These are phyloP conservation scores for Termitomyces sp. DNA, from an alignment of 768 basidiomycete species.

Conservation along the genomic window DNA sequence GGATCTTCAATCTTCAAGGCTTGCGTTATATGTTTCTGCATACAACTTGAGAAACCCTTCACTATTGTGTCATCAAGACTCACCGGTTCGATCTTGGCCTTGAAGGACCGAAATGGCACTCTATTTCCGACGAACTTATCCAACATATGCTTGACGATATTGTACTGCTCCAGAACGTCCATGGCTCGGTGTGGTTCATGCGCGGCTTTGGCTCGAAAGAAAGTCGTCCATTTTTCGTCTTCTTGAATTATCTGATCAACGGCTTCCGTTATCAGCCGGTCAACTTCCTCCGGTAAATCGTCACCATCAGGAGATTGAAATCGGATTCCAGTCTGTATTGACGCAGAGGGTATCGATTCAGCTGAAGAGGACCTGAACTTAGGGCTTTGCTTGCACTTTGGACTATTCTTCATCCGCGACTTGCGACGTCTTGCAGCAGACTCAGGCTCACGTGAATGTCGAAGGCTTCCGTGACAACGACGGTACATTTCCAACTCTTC, in stretches of 20 bases:
- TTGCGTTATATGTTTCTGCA: slow-evolving; percentile 46
- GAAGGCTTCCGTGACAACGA: background rate
- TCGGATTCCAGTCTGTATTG: background rate
- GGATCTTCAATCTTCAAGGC: slow-evolving; percentile 40
- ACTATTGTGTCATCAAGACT: background rate
- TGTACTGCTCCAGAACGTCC: slow-evolving; percentile 43
- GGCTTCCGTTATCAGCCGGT: slow-evolving; percentile 35
- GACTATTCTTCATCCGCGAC: background rate
- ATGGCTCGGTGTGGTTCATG: slow-evolving; percentile 28
- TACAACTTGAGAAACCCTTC: background rate
- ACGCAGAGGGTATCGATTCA: background rate
- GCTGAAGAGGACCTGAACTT: background rate
- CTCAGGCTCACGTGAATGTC: background rate
- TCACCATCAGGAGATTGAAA: slow-evolving; percentile 26
- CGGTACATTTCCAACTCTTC: slow-evolving; percentile 1
- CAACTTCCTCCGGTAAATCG: slow-evolving; percentile 31
- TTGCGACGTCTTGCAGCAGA: background rate
- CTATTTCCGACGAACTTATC: slow-evolving; percentile 36
- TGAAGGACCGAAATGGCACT: slow-evolving; percentile 32
- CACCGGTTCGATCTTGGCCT: slow-evolving; percentile 41
- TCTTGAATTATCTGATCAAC: slow-evolving; percentile 38
- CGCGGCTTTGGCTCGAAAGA: slow-evolving; percentile 35
- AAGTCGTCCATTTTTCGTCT: slow-evolving; percentile 38
- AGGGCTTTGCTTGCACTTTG: background rate
- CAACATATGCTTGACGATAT: slow-evolving; percentile 44